Evolutionary conservation across 306 rosid genomes (phyloP), one percentile per base, ranked within the genome.

Genomic region (Pterocarpus santalinus): DNA sequence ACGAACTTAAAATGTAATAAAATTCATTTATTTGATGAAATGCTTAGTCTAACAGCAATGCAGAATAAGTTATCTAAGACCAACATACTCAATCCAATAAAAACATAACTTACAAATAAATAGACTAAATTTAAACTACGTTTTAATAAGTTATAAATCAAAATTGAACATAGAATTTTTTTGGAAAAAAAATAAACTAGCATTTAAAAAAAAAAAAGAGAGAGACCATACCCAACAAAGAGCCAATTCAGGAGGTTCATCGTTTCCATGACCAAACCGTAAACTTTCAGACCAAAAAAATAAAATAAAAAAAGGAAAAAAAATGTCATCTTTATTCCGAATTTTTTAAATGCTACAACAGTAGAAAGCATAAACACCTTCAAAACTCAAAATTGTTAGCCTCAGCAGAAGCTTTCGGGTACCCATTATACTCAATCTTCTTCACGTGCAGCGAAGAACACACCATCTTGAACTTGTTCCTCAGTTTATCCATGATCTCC

Each of bases 391-490:
- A 62, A 79, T 86, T 84, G 33, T 72, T 80, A 36, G 88, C 82
- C 41, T 87, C 91, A 52, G 79, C 53, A 53, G 85, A 70, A 5
- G 86, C 72, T 68, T 81, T 90, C 0, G 91, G 94, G 65, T 89
- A 88, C 46, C 92, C 98, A 44, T 74, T 57, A 32, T 90, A 89
- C 76, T 89, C 91, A 81, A 90, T 86, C 86, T 86, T 86, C 86
- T 86, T 95, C 80, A 89, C 90, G 30, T 87, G 94, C 85, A 93
- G 72, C 1, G 91, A 88, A 35, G 92, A 89, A 80, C 80, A 90
- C 55, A 88, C 77, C n/a, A 86, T 86, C 88, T 84, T 88, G 77
- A 93, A 91, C 87, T 95, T 93, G 79, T 88, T 72, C 84, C 97
- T 88, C 77, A 93, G 79, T n/a, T 71, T 83, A 41, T 89, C 92